Conservation (phyloP, 768 basidiomycete genomes). For the Suillus decipiens region DNA sequence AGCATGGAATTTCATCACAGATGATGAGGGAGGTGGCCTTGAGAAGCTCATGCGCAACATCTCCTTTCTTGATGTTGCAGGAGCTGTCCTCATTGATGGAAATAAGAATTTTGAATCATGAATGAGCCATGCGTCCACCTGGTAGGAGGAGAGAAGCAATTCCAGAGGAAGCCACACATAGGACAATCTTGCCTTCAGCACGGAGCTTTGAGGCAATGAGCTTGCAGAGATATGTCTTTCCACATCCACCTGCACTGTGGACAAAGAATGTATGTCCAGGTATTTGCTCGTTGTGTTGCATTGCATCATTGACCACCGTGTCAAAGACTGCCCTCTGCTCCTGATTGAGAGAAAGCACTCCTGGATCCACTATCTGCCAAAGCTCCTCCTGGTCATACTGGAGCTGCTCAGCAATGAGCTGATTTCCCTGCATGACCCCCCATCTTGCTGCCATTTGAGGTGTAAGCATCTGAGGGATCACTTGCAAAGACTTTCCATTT, state of each 20-base stretch:
- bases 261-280: conserved; percentile 38
- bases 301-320: conserved; percentile 29
- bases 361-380: not conserved
- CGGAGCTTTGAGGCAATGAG: no score
- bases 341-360: conserved; percentile 25
- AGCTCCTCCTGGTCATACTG: not conserved
- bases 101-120: conserved; percentile 48
- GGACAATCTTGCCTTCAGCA: no score
- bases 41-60: no score
- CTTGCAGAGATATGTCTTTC: conserved; percentile 36
- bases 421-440: conserved; percentile 18
- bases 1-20: conserved; percentile 26
- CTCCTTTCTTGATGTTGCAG: conserved; percentile 30
- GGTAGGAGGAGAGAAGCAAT: conserved; percentile 32
- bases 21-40: no score
- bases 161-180: no score
- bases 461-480: conserved; percentile 22
- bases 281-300: conserved; percentile 9
- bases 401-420: conserved; percentile 19
- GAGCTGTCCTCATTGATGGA: conserved; percentile 27
- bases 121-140: conserved; percentile 49
- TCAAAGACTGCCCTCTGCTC: conserved; percentile 33
- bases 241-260: conserved; percentile 43
- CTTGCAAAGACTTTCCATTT: conserved; percentile 11
- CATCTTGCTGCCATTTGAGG: conserved; percentile 17